These are phyloP conservation scores for Aspergillus ochraceus DNA, from an alignment of 2,329 filamentous ascomycete species.

Conservation along the genomic window DNA sequence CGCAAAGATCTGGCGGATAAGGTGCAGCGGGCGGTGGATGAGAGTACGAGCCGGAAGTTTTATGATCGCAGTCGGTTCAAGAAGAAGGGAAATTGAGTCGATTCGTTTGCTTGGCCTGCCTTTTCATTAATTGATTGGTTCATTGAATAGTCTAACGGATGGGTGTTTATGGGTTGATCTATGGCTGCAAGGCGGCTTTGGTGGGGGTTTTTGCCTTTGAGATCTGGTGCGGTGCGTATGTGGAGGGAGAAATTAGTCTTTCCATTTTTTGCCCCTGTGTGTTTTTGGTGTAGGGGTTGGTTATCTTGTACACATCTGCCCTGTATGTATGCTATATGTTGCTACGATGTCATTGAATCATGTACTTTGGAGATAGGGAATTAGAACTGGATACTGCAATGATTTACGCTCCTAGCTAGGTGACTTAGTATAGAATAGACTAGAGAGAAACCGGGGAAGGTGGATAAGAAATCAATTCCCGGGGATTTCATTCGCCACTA, in stretches of 20 bases:
- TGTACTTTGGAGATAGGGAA: background rate
- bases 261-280: no score
- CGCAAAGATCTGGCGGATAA: slow-evolving; percentile 34
- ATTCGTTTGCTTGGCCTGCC: background rate
- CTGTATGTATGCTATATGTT: background rate
- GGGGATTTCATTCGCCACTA: background rate
- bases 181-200: background rate
- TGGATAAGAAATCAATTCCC: background rate
- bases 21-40: slow-evolving; percentile 32
- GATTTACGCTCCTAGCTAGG: background rate
- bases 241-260: no score
- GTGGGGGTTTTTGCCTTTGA: background rate
- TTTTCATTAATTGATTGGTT: background rate
- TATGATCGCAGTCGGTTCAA: slow-evolving; percentile 18
- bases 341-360: background rate
- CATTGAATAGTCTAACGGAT: background rate
- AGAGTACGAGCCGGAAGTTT: slow-evolving; percentile 30
- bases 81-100: slow-evolving; percentile 9
- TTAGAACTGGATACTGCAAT: background rate
- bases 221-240: background rate
- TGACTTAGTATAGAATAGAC: background rate
- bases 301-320: background rate
- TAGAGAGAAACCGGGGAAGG: background rate
- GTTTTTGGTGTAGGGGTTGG: background rate
- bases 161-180: background rate